Conservation (phyloP, 2,329 filamentous ascomycete species). For the Karstenula rhodostoma region DNA sequence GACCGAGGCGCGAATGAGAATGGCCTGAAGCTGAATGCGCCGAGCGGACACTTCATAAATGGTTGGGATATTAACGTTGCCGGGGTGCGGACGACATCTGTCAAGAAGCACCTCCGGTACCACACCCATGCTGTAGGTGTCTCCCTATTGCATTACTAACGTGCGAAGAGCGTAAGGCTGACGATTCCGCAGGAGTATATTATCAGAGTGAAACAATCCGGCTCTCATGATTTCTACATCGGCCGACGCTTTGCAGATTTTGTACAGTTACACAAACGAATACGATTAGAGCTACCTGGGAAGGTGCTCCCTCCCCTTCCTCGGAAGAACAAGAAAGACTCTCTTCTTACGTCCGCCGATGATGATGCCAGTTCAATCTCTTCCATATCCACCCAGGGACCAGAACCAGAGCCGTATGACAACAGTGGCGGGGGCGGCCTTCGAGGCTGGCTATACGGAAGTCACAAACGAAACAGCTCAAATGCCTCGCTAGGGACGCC, state of each 20-base stretch:
- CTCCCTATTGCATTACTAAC: no score
- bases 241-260: slow-evolving; percentile 92
- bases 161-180: slow-evolving; percentile 4
- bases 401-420: slow-evolving; percentile 48
- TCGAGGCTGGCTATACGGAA: slow-evolving; percentile 53
- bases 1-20: slow-evolving; percentile 92
- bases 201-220: slow-evolving; percentile 81
- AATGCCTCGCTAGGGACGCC: slow-evolving; percentile 45
- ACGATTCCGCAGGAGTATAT: slow-evolving; percentile 75
- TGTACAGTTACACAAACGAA: slow-evolving; percentile 75
- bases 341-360: slow-evolving; percentile 64
- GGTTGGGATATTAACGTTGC: slow-evolving; percentile 98
- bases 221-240: slow-evolving; percentile 78
- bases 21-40: slow-evolving; percentile 83
- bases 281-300: slow-evolving; percentile 87
- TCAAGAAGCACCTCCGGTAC: slow-evolving; percentile 86
- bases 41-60: slow-evolving; percentile 91
- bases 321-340: slow-evolving; percentile 87
- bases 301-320: slow-evolving; percentile 87
- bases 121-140: slow-evolving; percentile 85
- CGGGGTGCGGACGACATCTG: slow-evolving; percentile 79
- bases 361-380: slow-evolving; percentile 83
- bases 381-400: slow-evolving; percentile 76
- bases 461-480: slow-evolving; percentile 54
- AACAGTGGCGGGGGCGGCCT: slow-evolving; percentile 49